Evolutionary conservation across 805 yeast species (phyloP).

Genomic region (Komagataella ulmi): DNA sequence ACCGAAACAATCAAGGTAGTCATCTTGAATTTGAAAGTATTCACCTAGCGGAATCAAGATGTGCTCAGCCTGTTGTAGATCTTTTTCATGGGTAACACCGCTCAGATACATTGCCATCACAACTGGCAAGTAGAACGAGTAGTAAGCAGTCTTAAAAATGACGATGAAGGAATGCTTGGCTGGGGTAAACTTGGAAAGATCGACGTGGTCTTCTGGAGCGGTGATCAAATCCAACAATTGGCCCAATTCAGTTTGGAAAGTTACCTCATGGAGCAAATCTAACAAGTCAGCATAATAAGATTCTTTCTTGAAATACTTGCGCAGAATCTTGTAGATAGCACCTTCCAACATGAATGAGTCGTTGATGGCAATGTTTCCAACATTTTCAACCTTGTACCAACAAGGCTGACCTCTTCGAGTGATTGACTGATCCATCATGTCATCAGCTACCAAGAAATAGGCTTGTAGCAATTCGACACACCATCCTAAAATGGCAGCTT

Average conservation of each 20-base stretch:
- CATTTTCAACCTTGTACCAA: conserved; percentile 78
- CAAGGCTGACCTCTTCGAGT: conserved; percentile 99
- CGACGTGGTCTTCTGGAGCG: conserved; percentile 93
- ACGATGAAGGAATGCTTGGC: conserved; percentile 92
- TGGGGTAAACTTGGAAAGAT: conserved; percentile 73
- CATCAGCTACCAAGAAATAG: conserved; percentile 93
- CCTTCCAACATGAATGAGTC: conserved; percentile 96
- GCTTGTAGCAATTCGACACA: conserved; percentile 90
- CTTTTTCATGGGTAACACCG: conserved; percentile 57
- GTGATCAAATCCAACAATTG: conserved; percentile 91
- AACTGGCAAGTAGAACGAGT: conserved; percentile 94
- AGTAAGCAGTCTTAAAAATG: conserved; percentile 93
- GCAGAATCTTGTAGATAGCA: conserved; percentile 78
- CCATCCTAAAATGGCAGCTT: conserved; percentile 90
- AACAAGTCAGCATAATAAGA: conserved; percentile 77
- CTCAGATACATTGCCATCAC: conserved; percentile 93
- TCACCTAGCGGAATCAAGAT: conserved; percentile 92
- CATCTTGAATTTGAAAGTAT: conserved; percentile 98
- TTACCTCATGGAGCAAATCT: conserved; percentile 93
- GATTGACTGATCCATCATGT: conserved; percentile 93
- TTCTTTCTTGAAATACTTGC: conserved; percentile 77
- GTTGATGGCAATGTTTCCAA: conserved; percentile 89
- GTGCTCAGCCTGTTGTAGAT: conserved; percentile 78
- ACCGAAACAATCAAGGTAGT: conserved; percentile 92
- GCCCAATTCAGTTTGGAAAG: conserved; percentile 96